Base-by-base conservation (phyloP, 352 stramenopile genomes). In the Phytophthora citrophthora region DNA sequence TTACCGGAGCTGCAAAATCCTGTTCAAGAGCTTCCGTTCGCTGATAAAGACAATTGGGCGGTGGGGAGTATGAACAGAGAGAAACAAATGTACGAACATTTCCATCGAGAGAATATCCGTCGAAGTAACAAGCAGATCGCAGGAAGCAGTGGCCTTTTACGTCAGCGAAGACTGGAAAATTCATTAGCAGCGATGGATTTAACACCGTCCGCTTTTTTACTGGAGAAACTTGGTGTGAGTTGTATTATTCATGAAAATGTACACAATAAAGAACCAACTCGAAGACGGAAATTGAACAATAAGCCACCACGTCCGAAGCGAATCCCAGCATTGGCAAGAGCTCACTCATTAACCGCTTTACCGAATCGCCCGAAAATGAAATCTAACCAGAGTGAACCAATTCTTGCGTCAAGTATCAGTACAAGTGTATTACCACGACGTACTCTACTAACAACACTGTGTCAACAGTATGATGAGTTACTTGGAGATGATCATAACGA, bases 21-120 rank as follows among this genome's bases (percentile, higher is more conserved):
- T 0, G 62, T 70, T 3, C 69, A 89, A 15, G 63, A 81, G 0
- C 46, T 92, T 15, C 77, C 81, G 2, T 94, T 88, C 16, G 70
- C 76, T 3, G 84, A 93, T 69, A 94, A 93, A 50, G 83, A 91
- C 61, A 93, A 94, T 52, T 94, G 86, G 86, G 76, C 65, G 4
- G 76, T 94, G 13, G 82, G 85, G 0, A 90, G 83, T 57, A 52
- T 92, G 34, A 92, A 93, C 32, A 77, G 86, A 12, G 78, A 93
- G 52, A 68, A 71, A 39, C 84, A 91, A 70, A 90, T 93, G 77
- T 93, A 94, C 48, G 63, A 70, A 13, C 72, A 93, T 27, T 77
- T 92, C 11, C 82, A 92, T 54, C 73, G 79, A 13, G 86, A 94
- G 50, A 91, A 80, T 18, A 61, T 86, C 29, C 77, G 79, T 0